These are phyloP conservation scores for Dothidotthia symphoricarpi DNA, from an alignment of 2,329 filamentous ascomycete species.

Conservation along the genomic window DNA sequence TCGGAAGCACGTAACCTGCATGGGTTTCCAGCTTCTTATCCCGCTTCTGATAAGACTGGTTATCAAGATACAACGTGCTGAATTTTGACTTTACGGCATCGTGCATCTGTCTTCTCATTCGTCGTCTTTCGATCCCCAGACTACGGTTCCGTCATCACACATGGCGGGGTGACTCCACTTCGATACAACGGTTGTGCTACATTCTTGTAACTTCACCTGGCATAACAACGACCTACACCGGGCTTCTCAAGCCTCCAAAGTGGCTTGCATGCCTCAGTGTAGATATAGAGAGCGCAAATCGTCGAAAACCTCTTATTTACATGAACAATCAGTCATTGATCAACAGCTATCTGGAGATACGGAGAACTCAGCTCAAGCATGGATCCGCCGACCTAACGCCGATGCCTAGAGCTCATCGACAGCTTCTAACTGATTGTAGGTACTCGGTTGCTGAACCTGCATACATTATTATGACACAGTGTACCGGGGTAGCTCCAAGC, in stretches of 20 bases:
- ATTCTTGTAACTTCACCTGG: too few relatives aligned
- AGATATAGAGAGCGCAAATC: too few relatives aligned
- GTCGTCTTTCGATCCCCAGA: slow-evolving; percentile 9
- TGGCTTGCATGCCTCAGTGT: too few relatives aligned
- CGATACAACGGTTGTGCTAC: background rate
- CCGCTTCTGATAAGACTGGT: slow-evolving; percentile 30
- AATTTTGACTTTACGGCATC: slow-evolving; percentile 26
- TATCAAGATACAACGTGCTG: slow-evolving; percentile 13
- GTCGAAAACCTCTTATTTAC: too few relatives aligned
- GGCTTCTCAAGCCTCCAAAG: too few relatives aligned
- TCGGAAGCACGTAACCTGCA: slow-evolving; percentile 21
- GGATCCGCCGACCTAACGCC: slow-evolving; percentile 5
- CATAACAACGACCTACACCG: too few relatives aligned
- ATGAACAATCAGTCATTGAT: too few relatives aligned
- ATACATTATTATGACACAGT: slow-evolving; percentile 13
- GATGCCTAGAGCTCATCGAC: slow-evolving; percentile 8
- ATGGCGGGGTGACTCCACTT: slow-evolving; percentile 28
- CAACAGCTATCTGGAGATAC: too few relatives aligned
- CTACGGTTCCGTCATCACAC: slow-evolving; percentile 22
- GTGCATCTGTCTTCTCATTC: slow-evolving; percentile 18
- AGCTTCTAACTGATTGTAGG: slow-evolving; percentile 22
- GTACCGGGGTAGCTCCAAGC: slow-evolving; percentile 30
- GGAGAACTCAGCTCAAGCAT: too few relatives aligned
- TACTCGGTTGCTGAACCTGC: slow-evolving; percentile 19
- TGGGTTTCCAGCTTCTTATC: slow-evolving; percentile 13